A percentile compares a stretch with the other conserved stretches of the same genome.
Evolutionary conservation across 768 basidiomycete species (phyloP).

Genomic region (Suillus sp.): DNA sequence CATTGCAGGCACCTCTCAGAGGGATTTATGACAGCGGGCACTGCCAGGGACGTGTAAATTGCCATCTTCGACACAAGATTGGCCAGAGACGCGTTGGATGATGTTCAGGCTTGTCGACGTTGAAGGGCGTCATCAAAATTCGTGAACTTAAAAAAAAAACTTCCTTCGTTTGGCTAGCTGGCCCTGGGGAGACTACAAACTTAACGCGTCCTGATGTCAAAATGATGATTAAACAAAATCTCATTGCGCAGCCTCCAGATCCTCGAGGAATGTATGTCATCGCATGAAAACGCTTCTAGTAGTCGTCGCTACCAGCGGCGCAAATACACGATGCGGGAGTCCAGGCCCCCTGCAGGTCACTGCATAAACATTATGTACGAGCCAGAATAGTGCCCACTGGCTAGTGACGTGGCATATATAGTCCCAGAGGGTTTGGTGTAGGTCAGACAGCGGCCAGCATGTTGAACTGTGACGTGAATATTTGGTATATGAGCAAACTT

Average conservation of each 20-base stretch:
- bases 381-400: neutral
- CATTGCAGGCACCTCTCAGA: slow-evolving; percentile 66
- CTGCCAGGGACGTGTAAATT: slow-evolving; percentile 54
- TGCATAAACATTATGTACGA: neutral
- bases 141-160: slow-evolving; percentile 1
- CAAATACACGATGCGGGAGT: neutral
- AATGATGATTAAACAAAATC: neutral
- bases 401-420: neutral
- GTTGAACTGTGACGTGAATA: neutral
- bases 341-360: neutral
- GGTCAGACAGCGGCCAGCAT: neutral
- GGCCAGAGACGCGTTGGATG: neutral
- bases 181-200: neutral
- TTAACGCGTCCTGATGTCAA: neutral
- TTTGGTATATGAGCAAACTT: slow-evolving; percentile 5
- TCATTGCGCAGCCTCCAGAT: neutral
- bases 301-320: neutral
- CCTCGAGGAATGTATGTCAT: too few species aligned
- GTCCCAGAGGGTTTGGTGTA: neutral
- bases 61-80: slow-evolving; percentile 7
- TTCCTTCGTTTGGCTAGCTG: neutral
- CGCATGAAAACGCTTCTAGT: too few species aligned
- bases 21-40: slow-evolving; percentile 63
- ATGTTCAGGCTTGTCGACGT: neutral
- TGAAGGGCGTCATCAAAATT: neutral